Evolutionary conservation across 768 basidiomycete genomes (phyloP).

Genomic region (Trametes elegans): DNA sequence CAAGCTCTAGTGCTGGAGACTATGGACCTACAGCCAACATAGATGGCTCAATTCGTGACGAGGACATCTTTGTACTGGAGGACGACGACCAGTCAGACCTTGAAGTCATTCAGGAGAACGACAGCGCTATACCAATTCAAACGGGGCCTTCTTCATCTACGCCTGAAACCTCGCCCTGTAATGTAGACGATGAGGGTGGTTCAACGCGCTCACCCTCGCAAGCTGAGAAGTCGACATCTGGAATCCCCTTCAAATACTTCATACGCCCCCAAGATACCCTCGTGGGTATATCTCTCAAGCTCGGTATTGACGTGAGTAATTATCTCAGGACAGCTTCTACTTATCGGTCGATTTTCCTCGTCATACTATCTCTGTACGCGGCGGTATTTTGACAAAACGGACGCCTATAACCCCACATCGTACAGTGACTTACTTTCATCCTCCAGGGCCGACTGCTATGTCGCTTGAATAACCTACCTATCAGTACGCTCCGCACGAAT

Average conservation of each 20-base stretch:
- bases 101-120: neutral
- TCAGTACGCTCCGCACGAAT: conserved; percentile 62
- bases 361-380: too few relatives aligned
- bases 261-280: conserved; percentile 59
- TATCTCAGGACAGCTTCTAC: neutral
- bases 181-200: neutral
- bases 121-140: neutral
- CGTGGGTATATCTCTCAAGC: conserved; percentile 60
- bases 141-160: neutral
- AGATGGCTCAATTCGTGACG: conserved; percentile 56
- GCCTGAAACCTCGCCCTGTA: neutral
- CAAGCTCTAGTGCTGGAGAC: too few relatives aligned
- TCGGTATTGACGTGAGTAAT: conserved; percentile 56
- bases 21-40: too few relatives aligned
- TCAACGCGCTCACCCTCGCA: neutral
- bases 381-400: too few relatives aligned
- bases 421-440: neutral
- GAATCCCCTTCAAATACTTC: conserved; percentile 42
- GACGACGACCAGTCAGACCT: conserved; percentile 44
- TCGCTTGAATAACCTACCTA: conserved; percentile 62
- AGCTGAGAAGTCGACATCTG: neutral
- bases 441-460: conserved; percentile 57
- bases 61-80: conserved; percentile 63
- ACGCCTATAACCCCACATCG: neutral
- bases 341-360: too few relatives aligned